These are phyloP conservation scores for Penicillium sp. DNA, from an alignment of 2,329 filamentous ascomycete species.

Conservation along the genomic window DNA sequence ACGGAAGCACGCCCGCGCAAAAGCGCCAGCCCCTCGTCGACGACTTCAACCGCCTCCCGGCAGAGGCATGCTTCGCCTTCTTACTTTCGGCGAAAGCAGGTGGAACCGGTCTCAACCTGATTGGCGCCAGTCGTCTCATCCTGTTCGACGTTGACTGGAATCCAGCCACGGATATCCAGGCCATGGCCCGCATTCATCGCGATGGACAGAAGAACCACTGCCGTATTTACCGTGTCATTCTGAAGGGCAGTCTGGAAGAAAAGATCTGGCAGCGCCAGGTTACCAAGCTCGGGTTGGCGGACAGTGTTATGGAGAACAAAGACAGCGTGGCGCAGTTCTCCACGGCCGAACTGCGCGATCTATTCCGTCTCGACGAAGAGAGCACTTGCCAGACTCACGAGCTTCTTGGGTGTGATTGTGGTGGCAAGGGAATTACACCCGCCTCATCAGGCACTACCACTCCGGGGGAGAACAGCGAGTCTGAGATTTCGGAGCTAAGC, in stretches of 20 bases:
- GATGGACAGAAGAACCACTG: constrained; percentile 70
- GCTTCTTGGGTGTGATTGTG: constrained; percentile 64
- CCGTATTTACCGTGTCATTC: constrained; percentile 69
- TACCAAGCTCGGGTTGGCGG: constrained; percentile 69
- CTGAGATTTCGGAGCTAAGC: constrained; percentile 15
- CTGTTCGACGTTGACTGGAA: constrained; percentile 79
- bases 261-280: constrained; percentile 75
- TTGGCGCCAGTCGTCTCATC: constrained; percentile 69
- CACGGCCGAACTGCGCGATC: constrained; percentile 64
- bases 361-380: constrained; percentile 66
- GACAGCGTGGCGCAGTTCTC: constrained; percentile 63
- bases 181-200: constrained; percentile 73
- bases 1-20: constrained; percentile 64
- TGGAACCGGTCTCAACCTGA: constrained; percentile 69
- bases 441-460: constrained; percentile 11
- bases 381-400: constrained; percentile 68
- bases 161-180: constrained; percentile 71
- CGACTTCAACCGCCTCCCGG: constrained; percentile 64
- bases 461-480: constrained; percentile 14
- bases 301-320: constrained; percentile 71
- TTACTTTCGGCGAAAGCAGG: constrained; percentile 73
- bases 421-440: constrained; percentile 51
- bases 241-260: constrained; percentile 70
- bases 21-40: constrained; percentile 71
- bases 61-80: constrained; percentile 65